Evolutionary conservation across 1,284 basidiomycete species (phyloP).

Genomic region (Ceratobasidium theobromae): DNA sequence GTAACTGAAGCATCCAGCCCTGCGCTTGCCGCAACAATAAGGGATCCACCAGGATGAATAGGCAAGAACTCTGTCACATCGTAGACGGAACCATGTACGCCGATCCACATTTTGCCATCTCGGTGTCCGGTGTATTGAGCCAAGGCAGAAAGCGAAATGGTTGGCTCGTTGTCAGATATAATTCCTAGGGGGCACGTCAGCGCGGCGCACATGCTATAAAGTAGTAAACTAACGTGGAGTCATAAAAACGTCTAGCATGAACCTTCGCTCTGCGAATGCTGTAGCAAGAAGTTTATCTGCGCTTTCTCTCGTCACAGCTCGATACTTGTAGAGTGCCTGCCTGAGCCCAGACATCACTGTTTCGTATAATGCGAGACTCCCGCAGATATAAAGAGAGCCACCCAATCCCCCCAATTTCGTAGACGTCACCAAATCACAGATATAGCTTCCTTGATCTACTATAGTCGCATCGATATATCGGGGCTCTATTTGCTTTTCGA

Average conservation of each 20-base stretch:
- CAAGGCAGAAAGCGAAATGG: conserved; percentile 17
- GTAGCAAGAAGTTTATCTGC: conserved; percentile 17
- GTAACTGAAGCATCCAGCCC: conserved; percentile 29
- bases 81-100: conserved; percentile 32
- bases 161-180: conserved; percentile 26
- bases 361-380: conserved; percentile 28
- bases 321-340: conserved; percentile 25
- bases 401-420: conserved; percentile 30
- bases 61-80: conserved; percentile 30
- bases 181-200: neutral
- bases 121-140: conserved; percentile 24
- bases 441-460: conserved; percentile 29
- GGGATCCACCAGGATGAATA: conserved; percentile 29
- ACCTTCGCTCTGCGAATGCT: conserved; percentile 30
- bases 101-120: conserved; percentile 32
- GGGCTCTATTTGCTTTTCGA: conserved; percentile 31
- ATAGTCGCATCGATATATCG: conserved; percentile 28
- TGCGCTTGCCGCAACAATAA: conserved; percentile 30
- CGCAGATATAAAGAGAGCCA: conserved; percentile 29
- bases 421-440: conserved; percentile 28
- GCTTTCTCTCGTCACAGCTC: conserved; percentile 27
- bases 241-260: conserved; percentile 32
- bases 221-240: conserved; percentile 5
- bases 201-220: neutral
- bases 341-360: conserved; percentile 28